phyloP scores from a whole-genome alignment of 2,329 filamentous ascomycete genomes.

The Xylariaceae sp. region DNA sequence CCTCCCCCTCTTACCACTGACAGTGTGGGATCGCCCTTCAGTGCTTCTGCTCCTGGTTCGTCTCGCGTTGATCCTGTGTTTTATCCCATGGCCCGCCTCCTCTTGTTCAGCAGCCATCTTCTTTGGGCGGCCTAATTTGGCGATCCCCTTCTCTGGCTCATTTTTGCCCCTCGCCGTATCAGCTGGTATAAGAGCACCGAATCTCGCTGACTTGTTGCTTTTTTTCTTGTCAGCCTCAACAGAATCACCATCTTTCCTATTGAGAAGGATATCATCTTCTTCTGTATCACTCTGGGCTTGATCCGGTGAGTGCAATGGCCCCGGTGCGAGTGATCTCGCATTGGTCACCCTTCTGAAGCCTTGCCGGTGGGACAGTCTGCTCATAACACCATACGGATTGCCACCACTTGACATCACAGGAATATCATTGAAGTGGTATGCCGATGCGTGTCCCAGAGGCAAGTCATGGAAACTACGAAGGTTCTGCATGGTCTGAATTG shows the following conservation, averaged over 20 bases:
- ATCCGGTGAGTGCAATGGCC: conserved; percentile 2
- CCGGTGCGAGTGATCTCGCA: conserved; percentile 13
- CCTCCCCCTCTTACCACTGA: neutral
- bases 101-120: no score
- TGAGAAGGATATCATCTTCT: conserved; percentile 24
- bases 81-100: no score
- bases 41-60: neutral
- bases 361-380: conserved; percentile 4
- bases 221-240: neutral
- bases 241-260: conserved; percentile 5
- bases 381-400: conserved; percentile 4
- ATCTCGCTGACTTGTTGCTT: conserved; percentile 4
- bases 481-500: conserved; percentile 22
- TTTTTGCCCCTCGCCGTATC: no score
- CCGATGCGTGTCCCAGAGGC: conserved; percentile 9
- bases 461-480: conserved; percentile 24
- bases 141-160: no score
- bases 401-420: conserved; percentile 6
- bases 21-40: neutral
- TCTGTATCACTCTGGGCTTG: conserved; percentile 11
- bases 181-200: neutral
- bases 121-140: no score
- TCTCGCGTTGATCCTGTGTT: no score
- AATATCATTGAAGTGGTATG: conserved; percentile 8
- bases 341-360: conserved; percentile 10